These are phyloP conservation scores for Neospermospora avenae DNA, from an alignment of 2,329 filamentous ascomycete genomes.

Conservation along the genomic window DNA sequence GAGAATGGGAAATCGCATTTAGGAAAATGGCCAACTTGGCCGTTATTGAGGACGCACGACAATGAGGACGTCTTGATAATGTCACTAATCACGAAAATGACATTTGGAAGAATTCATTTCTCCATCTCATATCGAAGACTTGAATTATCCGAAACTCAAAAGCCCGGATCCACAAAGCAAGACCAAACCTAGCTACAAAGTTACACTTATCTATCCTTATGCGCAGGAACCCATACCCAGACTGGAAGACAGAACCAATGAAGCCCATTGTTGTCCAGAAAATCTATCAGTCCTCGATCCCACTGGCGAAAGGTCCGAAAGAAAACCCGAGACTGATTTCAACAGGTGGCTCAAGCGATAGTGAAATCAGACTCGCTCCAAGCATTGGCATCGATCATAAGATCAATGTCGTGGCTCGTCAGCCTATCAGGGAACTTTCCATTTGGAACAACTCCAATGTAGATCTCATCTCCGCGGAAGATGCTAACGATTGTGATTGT, in stretches of 20 bases:
- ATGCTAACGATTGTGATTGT: conserved; percentile 51
- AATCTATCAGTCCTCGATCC: neutral
- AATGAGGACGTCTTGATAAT: neutral
- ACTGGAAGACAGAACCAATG: neutral
- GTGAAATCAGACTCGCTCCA: neutral
- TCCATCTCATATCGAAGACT: neutral
- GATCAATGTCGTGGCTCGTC: neutral
- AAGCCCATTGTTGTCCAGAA: neutral
- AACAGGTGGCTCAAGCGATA: neutral
- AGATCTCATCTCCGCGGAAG: conserved; percentile 41
- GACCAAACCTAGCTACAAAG: neutral
- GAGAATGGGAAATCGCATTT: neutral
- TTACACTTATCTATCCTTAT: neutral
- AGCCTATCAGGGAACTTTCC: neutral
- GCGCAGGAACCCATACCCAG: neutral
- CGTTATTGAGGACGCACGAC: neutral
- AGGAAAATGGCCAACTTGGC: neutral
- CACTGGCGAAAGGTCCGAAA: neutral
- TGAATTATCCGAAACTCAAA: no score
- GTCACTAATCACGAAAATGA: neutral
- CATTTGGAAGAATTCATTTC: neutral
- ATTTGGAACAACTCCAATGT: neutral
- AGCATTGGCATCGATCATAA: neutral
- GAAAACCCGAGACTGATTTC: neutral
- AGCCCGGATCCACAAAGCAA: neutral